A percentile compares a stretch with the other conserved stretches of the same genome.
These are phyloP conservation scores for Aspergillus sp. DNA, from an alignment of 2,329 filamentous ascomycete genomes.

Conservation along the genomic window DNA sequence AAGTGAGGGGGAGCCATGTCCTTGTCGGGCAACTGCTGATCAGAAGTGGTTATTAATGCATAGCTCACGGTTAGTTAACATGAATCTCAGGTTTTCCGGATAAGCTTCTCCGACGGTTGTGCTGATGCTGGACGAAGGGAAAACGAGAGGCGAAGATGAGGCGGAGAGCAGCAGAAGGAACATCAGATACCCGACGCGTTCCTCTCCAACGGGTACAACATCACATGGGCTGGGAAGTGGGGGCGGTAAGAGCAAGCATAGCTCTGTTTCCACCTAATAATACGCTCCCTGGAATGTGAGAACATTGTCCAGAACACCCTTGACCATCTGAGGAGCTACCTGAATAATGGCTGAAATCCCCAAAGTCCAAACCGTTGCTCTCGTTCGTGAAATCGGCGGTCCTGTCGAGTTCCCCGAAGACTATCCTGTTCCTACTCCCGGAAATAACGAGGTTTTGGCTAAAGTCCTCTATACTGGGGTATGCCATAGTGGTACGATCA, in stretches of 20 bases:
- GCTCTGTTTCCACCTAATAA: not conserved
- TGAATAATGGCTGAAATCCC: constrained; percentile 8
- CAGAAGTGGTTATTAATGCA: not conserved
- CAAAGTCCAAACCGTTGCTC: constrained; percentile 39
- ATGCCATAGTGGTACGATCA: constrained; percentile 40
- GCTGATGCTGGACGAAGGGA: not conserved
- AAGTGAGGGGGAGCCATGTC: not conserved
- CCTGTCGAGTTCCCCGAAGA: constrained; percentile 41
- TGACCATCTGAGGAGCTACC: not conserved
- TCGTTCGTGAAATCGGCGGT: constrained; percentile 43
- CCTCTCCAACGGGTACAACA: not conserved
- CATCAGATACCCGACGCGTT: not conserved
- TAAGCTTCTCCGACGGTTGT: not conserved
- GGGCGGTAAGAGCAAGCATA: not conserved
- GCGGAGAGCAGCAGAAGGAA: too few relatives aligned
- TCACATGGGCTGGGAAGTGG: not conserved
- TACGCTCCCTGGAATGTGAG: not conserved
- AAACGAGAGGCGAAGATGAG: not conserved
- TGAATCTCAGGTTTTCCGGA: not conserved
- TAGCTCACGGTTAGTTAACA: not conserved
- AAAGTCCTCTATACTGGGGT: constrained; percentile 48
- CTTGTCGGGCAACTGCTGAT: not conserved
- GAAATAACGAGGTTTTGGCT: constrained; percentile 45
- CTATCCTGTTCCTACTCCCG: constrained; percentile 43
- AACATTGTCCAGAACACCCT: not conserved